A percentile compares a stretch with the other conserved stretches of the same genome.
phyloP scores from a whole-genome alignment of 2,329 filamentous ascomycete genomes.

The Cercospora sesami region DNA sequence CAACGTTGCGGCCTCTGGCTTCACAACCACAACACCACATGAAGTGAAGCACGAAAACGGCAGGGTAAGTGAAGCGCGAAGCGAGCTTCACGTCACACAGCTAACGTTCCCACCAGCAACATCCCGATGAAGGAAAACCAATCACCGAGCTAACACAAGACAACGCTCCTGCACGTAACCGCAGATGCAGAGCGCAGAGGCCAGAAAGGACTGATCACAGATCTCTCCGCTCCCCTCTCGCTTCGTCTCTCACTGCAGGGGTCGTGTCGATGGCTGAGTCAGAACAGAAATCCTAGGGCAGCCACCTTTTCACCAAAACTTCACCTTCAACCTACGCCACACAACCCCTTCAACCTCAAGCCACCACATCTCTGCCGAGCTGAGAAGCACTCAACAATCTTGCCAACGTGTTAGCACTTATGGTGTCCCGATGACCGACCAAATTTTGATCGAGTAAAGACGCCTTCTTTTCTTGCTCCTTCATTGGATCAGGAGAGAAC shows the following conservation, averaged over 20 bases:
- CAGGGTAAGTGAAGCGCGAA: background rate
- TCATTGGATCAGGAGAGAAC: constrained; percentile 7
- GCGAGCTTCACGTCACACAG: constrained; percentile 3
- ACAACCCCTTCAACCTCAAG: constrained; percentile 13
- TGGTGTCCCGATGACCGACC: constrained; percentile 20
- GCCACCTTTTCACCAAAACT: constrained; percentile 12
- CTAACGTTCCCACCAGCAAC: background rate
- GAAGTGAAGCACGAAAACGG: constrained; percentile 6
- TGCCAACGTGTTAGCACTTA: constrained; percentile 18
- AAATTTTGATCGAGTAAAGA: constrained; percentile 26
- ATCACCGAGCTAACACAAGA: constrained; percentile 32
- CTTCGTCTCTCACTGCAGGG: constrained; percentile 17
- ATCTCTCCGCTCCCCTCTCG: constrained; percentile 1
- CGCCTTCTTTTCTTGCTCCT: constrained; percentile 3
- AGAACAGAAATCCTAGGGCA: constrained; percentile 37
- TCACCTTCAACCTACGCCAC: constrained; percentile 13
- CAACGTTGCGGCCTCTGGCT: constrained; percentile 2
- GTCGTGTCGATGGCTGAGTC: constrained; percentile 32
- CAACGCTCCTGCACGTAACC: constrained; percentile 29
- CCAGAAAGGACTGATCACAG: constrained; percentile 4
- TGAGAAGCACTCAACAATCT: constrained; percentile 3
- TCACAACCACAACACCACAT: constrained; percentile 6
- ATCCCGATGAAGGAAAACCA: constrained; percentile 25
- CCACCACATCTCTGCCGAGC: constrained; percentile 17
- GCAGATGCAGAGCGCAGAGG: constrained; percentile 12